Evolutionary conservation across 1,284 basidiomycete species (phyloP).

Genomic region (Coniophora puteana): DNA sequence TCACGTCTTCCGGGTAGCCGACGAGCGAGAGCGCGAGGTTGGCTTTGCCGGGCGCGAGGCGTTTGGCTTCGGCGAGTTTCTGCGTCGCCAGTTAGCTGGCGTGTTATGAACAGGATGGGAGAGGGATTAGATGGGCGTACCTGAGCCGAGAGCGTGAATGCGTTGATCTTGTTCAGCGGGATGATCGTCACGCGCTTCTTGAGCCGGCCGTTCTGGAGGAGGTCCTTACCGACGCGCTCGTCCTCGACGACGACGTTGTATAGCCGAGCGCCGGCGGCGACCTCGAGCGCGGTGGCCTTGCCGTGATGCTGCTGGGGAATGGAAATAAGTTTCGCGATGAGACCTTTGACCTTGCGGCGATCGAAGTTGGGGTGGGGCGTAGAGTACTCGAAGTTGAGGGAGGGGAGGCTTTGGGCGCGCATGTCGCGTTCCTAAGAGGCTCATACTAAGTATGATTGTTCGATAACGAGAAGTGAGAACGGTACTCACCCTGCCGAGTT

Average conservation of each 20-base stretch:
- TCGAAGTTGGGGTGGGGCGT: slow-evolving; percentile 84
- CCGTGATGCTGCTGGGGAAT: slow-evolving; percentile 71
- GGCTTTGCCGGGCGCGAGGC: slow-evolving; percentile 81
- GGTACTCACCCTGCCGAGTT: slow-evolving; percentile 62
- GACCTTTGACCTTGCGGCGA: slow-evolving; percentile 84
- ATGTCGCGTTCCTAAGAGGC: slow-evolving; percentile 62
- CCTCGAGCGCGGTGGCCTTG: slow-evolving; percentile 89
- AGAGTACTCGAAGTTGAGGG: slow-evolving; percentile 83
- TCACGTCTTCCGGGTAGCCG: slow-evolving; percentile 82
- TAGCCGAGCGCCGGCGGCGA: slow-evolving; percentile 88
- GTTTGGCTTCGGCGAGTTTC: slow-evolving; percentile 77
- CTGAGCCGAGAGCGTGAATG: slow-evolving; percentile 60
- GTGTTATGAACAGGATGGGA: neutral
- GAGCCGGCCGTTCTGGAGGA: slow-evolving; percentile 81
- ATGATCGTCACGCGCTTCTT: slow-evolving; percentile 93
- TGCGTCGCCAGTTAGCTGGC: slow-evolving; percentile 25
- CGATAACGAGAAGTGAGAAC: slow-evolving; percentile 2
- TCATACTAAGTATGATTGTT: slow-evolving; percentile 7
- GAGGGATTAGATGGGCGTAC: slow-evolving; percentile 34
- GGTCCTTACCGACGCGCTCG: slow-evolving; percentile 82
- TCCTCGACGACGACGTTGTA: slow-evolving; percentile 95
- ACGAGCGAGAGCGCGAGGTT: slow-evolving; percentile 86
- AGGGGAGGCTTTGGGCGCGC: slow-evolving; percentile 66
- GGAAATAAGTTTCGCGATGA: slow-evolving; percentile 84
- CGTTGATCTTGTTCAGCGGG: slow-evolving; percentile 89